phyloP scores from a whole-genome alignment of 2,329 filamentous ascomycete genomes.

The Penicillium psychrosexuale region DNA sequence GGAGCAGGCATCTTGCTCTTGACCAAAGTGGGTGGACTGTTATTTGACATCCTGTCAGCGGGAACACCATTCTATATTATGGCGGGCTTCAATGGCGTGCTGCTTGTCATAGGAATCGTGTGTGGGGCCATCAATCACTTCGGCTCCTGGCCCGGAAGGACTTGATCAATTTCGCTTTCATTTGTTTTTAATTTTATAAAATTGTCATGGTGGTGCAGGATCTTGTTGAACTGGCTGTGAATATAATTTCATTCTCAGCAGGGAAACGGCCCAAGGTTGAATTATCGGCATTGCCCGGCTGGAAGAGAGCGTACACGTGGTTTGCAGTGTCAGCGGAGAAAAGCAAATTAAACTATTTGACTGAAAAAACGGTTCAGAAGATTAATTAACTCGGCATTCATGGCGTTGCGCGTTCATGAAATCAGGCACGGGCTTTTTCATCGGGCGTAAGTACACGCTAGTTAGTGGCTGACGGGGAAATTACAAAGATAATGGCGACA shows the following conservation, averaged over 20 bases:
- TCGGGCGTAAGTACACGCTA: not conserved
- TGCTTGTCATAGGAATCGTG: constrained; percentile 50
- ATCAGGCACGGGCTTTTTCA: not conserved
- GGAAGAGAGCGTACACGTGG: not conserved
- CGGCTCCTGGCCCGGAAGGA: constrained; percentile 7
- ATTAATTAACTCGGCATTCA: not conserved
- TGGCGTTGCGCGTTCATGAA: not conserved
- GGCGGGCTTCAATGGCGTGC: constrained; percentile 75
- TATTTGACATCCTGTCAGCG: constrained; percentile 73
- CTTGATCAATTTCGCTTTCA: not conserved
- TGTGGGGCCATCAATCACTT: constrained; percentile 28
- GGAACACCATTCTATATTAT: constrained; percentile 93
- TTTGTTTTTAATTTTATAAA: not conserved
- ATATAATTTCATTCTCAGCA: not conserved
- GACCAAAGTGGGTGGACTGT: constrained; percentile 81
- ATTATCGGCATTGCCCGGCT: not conserved
- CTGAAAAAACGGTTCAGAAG: not conserved
- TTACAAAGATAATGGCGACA: not conserved
- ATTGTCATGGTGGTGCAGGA: not conserved
- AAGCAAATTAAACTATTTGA: not conserved
- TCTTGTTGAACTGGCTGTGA: not conserved
- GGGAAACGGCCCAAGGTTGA: not conserved
- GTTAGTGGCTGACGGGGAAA: constrained; percentile 3
- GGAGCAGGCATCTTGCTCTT: constrained; percentile 85
- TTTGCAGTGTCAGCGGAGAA: not conserved